Evolutionary conservation across 805 yeast species (phyloP), one percentile per base, ranked within the genome.

Genomic region (Kluyveromyces dobzhanskii): DNA sequence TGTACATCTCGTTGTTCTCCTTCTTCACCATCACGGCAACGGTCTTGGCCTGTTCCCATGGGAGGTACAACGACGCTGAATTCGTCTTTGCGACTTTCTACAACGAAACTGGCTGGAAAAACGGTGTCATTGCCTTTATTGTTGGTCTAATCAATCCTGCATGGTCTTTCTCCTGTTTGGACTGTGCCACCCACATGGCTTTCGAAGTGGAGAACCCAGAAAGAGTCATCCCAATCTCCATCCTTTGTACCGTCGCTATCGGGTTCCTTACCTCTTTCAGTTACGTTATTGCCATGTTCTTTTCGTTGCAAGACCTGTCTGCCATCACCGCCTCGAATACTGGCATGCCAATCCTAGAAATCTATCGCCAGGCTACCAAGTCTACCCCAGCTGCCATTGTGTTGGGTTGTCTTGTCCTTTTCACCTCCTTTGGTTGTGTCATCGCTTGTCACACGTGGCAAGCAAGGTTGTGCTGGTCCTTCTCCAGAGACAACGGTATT

Each of bases 401-500:
- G 11, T 62, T 80, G 37, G 76, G 73, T 18, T 59, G 69, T 27
- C 56, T 78, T 47, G 64, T 79, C 32, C 56, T 77, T 21, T 59
- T 73, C 33, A 74, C 83, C 8, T 78, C 81, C 10, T 61, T 75
- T 44, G 81, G 80, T 38, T 75, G 83, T 58, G 74, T 73, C 44
- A 73, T 78, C 53, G 72, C 81, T 5, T 73, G 79, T 24, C 82
- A 77, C 47, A 77, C 85, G 4, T 78, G 85, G 83, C 82, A 76
- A 50, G 78, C 84, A 28, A 67, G 87, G 49, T 63, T 78, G 43
- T 70, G 80, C 45, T 80, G 85, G 83, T 78, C 86, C 2, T 79
- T 80, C 52, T 69, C 85, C 4, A 70, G 86, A 61, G 85, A 80
- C 56, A 70, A 74, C 36, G 87, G 85, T 18, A 62, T 80, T 41